Conservation (phyloP, 2,329 filamentous ascomycete genomes). For the Zymoseptoria passerinii region DNA sequence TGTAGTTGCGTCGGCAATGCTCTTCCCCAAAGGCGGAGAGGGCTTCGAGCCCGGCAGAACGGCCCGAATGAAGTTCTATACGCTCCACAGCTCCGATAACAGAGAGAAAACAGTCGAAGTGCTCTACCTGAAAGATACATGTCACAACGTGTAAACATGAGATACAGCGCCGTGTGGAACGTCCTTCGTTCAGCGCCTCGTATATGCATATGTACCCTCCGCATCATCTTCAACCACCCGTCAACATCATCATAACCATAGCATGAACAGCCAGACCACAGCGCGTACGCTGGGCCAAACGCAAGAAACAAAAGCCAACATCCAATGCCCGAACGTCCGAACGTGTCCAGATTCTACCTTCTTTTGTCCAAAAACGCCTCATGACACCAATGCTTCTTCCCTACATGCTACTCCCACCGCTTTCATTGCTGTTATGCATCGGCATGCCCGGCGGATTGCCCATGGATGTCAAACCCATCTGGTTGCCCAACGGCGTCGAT, state of each 20-base stretch:
- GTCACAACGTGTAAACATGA: too few relatives aligned
- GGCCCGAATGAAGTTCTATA: not conserved
- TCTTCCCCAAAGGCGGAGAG: not conserved
- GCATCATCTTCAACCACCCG: not conserved
- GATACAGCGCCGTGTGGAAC: not conserved
- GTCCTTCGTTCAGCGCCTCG: not conserved
- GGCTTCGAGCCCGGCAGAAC: not conserved
- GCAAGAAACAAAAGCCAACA: not conserved
- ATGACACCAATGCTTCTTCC: not conserved
- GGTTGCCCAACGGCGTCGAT: slow-evolving; percentile 11
- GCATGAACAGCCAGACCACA: not conserved
- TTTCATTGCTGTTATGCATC: slow-evolving; percentile 15
- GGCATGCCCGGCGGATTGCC: slow-evolving; percentile 18
- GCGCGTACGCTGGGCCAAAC: slow-evolving; percentile 7
- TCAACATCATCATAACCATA: not conserved
- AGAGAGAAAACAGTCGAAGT: too few relatives aligned
- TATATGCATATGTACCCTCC: not conserved
- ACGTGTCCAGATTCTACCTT: not conserved
- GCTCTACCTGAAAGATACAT: too few relatives aligned
- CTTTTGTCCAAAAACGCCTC: not conserved
- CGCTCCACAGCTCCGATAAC: too few relatives aligned
- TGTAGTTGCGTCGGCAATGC: not conserved
- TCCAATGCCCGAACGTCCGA: not conserved
- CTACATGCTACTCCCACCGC: slow-evolving; percentile 10
- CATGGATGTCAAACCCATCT: slow-evolving; percentile 9